A percentile compares a stretch with the other conserved stretches of the same genome.
Evolutionary conservation across 2,329 filamentous ascomycete genomes (phyloP).

Genomic region (Venturia carpophila): DNA sequence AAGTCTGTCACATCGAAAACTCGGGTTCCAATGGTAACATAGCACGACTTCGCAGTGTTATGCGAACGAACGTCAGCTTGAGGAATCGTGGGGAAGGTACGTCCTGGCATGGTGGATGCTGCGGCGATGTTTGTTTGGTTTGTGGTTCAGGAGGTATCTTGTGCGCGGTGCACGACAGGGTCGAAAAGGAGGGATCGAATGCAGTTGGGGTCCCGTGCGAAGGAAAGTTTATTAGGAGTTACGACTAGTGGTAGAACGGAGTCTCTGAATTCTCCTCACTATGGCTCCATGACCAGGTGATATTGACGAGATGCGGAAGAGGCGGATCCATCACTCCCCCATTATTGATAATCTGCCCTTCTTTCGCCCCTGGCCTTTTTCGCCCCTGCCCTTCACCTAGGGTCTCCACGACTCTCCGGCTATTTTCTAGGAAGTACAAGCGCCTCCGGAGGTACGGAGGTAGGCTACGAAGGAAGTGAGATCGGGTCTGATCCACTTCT

Average conservation of each 20-base stretch:
- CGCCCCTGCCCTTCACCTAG: no score
- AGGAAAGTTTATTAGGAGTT: not conserved
- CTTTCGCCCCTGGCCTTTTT: no score
- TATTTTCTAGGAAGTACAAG: no score
- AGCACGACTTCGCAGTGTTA: constrained; percentile 76
- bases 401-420: no score
- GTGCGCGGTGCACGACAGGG: not conserved
- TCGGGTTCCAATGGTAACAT: constrained; percentile 80
- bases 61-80: constrained; percentile 73
- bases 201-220: not conserved
- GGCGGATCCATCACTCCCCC: no score
- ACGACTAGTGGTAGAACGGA: no score
- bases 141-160: not conserved
- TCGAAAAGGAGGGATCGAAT: not conserved
- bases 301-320: no score
- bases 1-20: constrained; percentile 96
- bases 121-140: not conserved
- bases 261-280: not conserved
- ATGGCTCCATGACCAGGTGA: not conserved
- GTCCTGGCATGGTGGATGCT: constrained; percentile 13
- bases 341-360: no score
- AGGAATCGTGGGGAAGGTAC: constrained; percentile 66
- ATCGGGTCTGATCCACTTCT: no score
- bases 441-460: no score
- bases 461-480: no score